Percentiles rank a stretch among this genome's conserved stretches.
Evolutionary conservation across 805 yeast genomes (phyloP).

Genomic region (Cyberlindnera mrakii): DNA sequence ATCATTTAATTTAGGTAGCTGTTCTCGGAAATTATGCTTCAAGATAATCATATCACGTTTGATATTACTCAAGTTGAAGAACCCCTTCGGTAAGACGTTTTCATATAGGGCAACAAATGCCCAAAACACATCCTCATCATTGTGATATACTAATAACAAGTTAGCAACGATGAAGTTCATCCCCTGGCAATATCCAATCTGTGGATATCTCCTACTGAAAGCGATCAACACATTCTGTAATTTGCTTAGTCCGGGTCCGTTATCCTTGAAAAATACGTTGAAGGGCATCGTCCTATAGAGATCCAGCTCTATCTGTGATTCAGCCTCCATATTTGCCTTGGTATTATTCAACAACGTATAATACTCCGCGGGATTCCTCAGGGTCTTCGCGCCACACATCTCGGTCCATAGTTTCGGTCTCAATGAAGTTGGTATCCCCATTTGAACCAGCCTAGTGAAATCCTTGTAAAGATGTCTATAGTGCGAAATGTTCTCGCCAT

Average conservation of each 20-base stretch:
- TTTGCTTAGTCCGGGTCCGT: conserved; percentile 49
- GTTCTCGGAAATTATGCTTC: conserved; percentile 28
- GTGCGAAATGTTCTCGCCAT: conserved; percentile 31
- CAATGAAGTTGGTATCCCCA: conserved; percentile 44
- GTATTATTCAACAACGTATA: conserved; percentile 25
- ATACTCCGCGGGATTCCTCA: conserved; percentile 43
- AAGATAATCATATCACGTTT: conserved; percentile 36
- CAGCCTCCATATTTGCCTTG: conserved; percentile 26
- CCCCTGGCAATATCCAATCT: conserved; percentile 54
- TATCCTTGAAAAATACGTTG: conserved; percentile 44
- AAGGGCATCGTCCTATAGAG: conserved; percentile 50
- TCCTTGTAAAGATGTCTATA: conserved; percentile 22
- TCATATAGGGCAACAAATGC: conserved; percentile 42
- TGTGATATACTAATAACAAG: conserved; percentile 35
- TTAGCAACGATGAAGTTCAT: conserved; percentile 56
- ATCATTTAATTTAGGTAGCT: conserved; percentile 33
- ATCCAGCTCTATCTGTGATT: conserved; percentile 47
- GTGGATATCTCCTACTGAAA: conserved; percentile 39
- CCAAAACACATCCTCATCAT: conserved; percentile 52
- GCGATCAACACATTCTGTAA: conserved; percentile 44
- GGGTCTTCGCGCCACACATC: conserved; percentile 42
- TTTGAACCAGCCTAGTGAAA: conserved; percentile 31
- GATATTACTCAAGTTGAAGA: conserved; percentile 33
- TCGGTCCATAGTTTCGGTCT: conserved; percentile 47
- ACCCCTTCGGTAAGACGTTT: conserved; percentile 39